phyloP scores from a whole-genome alignment of 805 yeast genomes.

The Candida maris region DNA sequence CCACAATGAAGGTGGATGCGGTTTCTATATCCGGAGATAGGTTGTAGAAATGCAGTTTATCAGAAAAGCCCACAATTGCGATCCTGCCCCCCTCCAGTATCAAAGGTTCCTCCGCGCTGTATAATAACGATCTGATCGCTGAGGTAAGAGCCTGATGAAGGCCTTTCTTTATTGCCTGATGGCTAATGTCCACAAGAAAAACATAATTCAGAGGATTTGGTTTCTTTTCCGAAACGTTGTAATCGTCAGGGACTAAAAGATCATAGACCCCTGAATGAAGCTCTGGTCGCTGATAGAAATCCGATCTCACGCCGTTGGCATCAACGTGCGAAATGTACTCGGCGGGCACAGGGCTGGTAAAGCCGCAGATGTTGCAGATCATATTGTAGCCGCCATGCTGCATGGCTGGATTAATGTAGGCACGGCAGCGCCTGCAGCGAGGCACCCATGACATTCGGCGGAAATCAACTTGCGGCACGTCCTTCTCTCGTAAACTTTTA shows the following conservation, averaged over 20 bases:
- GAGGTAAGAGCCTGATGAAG: constrained; percentile 64
- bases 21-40: constrained; percentile 52
- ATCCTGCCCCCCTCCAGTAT: constrained; percentile 47
- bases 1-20: constrained; percentile 55
- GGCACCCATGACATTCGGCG: constrained; percentile 62
- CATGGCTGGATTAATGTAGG: constrained; percentile 85
- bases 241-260: constrained; percentile 69
- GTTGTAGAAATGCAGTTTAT: constrained; percentile 67
- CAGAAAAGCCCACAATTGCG: constrained; percentile 75
- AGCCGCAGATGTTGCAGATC: constrained; percentile 84
- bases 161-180: constrained; percentile 54
- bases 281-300: constrained; percentile 67
- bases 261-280: constrained; percentile 82
- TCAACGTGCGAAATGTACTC: constrained; percentile 67
- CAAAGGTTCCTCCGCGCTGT: constrained; percentile 27
- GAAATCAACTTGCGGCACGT: constrained; percentile 67
- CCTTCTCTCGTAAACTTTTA: constrained; percentile 41
- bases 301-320: constrained; percentile 57
- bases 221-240: constrained; percentile 46
- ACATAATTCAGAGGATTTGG: constrained; percentile 58
- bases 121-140: constrained; percentile 59
- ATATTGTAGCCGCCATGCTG: constrained; percentile 61
- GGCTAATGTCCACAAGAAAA: constrained; percentile 67
- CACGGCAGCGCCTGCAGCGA: constrained; percentile 87
- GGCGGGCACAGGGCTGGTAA: constrained; percentile 62